phyloP scores from a whole-genome alignment of 768 basidiomycete genomes.

The Boletus vinaceobasis region DNA sequence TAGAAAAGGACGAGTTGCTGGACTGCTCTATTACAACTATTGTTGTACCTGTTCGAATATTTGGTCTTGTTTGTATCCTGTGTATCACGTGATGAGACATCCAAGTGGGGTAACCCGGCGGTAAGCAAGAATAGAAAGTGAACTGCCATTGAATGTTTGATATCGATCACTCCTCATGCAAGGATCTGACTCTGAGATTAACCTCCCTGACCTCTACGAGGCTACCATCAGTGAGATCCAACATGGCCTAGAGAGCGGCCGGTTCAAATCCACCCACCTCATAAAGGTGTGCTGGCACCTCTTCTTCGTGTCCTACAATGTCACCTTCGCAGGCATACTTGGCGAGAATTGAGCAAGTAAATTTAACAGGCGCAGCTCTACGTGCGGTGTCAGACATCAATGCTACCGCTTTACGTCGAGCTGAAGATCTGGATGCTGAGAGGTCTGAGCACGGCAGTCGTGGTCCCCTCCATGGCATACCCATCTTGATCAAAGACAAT shows the following conservation, averaged over 20 bases:
- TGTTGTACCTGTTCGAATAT: slow-evolving; percentile 1
- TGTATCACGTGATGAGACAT: slow-evolving; percentile 8
- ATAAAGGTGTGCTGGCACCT: slow-evolving; percentile 44
- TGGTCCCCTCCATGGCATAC: slow-evolving; percentile 55
- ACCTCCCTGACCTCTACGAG: slow-evolving; percentile 56
- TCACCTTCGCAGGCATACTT: slow-evolving; percentile 51
- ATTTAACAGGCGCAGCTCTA: slow-evolving; percentile 52
- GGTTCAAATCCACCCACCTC: slow-evolving; percentile 58
- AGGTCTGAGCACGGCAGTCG: slow-evolving; percentile 46
- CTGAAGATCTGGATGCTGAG: slow-evolving; percentile 49
- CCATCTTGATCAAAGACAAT: slow-evolving; percentile 53
- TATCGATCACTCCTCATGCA: slow-evolving; percentile 2
- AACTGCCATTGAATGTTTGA: background rate
- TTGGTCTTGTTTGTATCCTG: slow-evolving; percentile 20
- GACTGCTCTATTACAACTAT: background rate
- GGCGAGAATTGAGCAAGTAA: slow-evolving; percentile 67
- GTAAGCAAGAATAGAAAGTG: slow-evolving; percentile 5
- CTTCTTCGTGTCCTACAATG: background rate
- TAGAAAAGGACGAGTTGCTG: background rate
- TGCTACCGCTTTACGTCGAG: slow-evolving; percentile 48
- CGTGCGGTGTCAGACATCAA: slow-evolving; percentile 60
- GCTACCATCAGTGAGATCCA: slow-evolving; percentile 55
- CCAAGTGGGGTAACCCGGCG: slow-evolving; percentile 9
- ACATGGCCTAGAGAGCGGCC: slow-evolving; percentile 44
- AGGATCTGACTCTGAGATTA: background rate